Evolutionary conservation across 2,329 filamentous ascomycete species (phyloP).

Genomic region (Botrytis galanthina): DNA sequence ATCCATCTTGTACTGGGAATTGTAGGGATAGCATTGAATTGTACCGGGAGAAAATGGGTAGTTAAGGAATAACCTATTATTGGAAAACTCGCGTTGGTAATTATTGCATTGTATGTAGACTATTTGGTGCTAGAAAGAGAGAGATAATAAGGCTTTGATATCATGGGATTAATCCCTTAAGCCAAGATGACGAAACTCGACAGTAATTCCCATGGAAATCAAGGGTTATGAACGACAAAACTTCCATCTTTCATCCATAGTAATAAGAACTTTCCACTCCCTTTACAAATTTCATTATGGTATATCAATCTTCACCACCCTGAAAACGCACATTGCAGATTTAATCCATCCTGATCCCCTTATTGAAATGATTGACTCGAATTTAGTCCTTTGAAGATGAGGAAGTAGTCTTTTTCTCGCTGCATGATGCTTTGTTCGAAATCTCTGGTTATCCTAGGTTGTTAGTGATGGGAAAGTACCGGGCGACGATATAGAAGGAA

Average conservation of each 20-base stretch:
- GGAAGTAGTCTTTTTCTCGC: no score
- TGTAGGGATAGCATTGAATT: neutral
- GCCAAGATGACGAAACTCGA: neutral
- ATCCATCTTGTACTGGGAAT: neutral
- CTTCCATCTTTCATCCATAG: neutral
- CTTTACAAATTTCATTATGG: neutral
- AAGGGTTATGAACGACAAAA: neutral
- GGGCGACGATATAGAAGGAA: no score
- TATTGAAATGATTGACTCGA: no score
- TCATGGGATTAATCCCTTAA: no score
- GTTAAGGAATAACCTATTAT: neutral
- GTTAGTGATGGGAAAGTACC: rapidly evolving
- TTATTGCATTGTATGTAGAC: neutral
- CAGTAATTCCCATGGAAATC: neutral
- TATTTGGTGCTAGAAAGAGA: neutral
- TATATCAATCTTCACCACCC: neutral
- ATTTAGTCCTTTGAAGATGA: rapidly evolving
- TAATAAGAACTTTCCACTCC: no score
- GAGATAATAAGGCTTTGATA: no score
- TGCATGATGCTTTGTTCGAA: neutral
- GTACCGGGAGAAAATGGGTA: neutral
- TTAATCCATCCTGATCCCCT: no score
- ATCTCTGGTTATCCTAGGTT: neutral
- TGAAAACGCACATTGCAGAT: neutral
- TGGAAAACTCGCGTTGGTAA: neutral